These are phyloP conservation scores for Pleurotus eryngii DNA, from an alignment of 768 basidiomycete species.

Conservation along the genomic window DNA sequence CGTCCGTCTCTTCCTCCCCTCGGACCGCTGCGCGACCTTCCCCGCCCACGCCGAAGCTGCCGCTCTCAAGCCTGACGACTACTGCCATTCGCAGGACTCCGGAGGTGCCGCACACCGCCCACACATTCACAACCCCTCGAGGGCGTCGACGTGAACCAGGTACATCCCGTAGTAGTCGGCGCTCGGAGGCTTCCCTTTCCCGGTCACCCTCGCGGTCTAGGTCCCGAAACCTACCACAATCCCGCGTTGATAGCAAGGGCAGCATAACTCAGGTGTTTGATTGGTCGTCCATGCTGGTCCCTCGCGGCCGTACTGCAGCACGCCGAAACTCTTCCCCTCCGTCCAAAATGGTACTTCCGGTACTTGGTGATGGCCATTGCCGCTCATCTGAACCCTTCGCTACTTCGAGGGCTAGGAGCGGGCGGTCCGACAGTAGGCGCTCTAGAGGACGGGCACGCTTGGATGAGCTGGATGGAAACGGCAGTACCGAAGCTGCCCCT, in stretches of 20 bases:
- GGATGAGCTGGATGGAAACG: slow-evolving; percentile 40
- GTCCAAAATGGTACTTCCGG: slow-evolving; percentile 41
- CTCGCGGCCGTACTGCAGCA: slow-evolving; percentile 46
- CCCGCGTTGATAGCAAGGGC: slow-evolving; percentile 16
- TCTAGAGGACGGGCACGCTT: slow-evolving; percentile 53
- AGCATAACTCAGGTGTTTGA: slow-evolving; percentile 43
- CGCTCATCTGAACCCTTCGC: slow-evolving; percentile 22
- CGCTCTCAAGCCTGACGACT: slow-evolving; percentile 22
- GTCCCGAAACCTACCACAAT: slow-evolving; percentile 20
- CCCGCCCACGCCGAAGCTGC: slow-evolving; percentile 59
- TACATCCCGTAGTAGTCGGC: slow-evolving; percentile 26
- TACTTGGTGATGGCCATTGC: slow-evolving; percentile 25
- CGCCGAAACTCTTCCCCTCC: slow-evolving; percentile 61
- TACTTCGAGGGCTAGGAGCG: slow-evolving; percentile 18
- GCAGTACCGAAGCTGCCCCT: slow-evolving; percentile 44
- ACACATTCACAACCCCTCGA: slow-evolving; percentile 40
- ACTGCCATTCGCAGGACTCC: slow-evolving; percentile 18
- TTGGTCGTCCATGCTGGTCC: slow-evolving; percentile 40
- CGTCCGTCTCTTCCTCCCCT: slow-evolving; percentile 46
- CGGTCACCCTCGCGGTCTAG: slow-evolving; percentile 42
- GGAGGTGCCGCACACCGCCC: not conserved
- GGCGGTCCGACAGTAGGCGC: slow-evolving; percentile 26
- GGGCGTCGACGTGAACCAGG: slow-evolving; percentile 46
- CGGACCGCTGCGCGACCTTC: slow-evolving; percentile 47
- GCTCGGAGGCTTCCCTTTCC: slow-evolving; percentile 30